These are phyloP conservation scores for Auriscalpium microsporum DNA, from an alignment of 768 basidiomycete genomes.

Conservation along the genomic window DNA sequence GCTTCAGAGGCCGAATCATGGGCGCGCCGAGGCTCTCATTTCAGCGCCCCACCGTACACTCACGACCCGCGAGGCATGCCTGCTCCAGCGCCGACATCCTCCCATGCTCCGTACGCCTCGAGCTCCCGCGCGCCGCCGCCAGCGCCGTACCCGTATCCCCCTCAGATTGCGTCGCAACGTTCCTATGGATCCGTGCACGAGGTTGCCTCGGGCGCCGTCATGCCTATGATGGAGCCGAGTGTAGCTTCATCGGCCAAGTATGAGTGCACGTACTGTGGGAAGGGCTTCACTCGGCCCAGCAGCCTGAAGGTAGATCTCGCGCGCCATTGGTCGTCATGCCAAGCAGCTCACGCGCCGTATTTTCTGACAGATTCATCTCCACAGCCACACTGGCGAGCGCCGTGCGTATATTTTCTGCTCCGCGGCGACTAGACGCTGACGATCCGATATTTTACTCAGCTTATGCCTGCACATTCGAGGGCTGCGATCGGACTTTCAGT, in stretches of 20 bases:
- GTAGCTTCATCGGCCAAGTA: conserved; percentile 44
- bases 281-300: conserved; percentile 75
- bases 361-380: conserved; percentile 59
- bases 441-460: conserved; percentile 33
- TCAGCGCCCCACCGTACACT: not conserved
- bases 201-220: not conserved
- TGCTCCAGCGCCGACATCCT: not conserved
- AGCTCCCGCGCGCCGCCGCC: not conserved
- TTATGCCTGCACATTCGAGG: conserved; percentile 64
- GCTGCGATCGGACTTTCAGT: conserved; percentile 75
- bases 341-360: conserved; percentile 2
- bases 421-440: conserved; percentile 3
- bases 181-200: not conserved
- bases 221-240: conserved; percentile 2
- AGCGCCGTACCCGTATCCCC: conserved; percentile 3
- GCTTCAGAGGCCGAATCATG: not conserved
- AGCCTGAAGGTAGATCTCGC: conserved; percentile 57
- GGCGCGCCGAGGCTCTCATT: not conserved
- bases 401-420: conserved; percentile 39
- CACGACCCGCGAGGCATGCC: not conserved
- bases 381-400: conserved; percentile 81
- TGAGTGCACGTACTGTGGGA: conserved; percentile 71
- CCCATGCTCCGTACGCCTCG: conserved; percentile 2
- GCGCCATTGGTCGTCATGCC: not conserved
- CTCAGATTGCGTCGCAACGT: not conserved